phyloP scores from a whole-genome alignment of 163 green algal genomes.

The Scenedesmus sp. region DNA sequence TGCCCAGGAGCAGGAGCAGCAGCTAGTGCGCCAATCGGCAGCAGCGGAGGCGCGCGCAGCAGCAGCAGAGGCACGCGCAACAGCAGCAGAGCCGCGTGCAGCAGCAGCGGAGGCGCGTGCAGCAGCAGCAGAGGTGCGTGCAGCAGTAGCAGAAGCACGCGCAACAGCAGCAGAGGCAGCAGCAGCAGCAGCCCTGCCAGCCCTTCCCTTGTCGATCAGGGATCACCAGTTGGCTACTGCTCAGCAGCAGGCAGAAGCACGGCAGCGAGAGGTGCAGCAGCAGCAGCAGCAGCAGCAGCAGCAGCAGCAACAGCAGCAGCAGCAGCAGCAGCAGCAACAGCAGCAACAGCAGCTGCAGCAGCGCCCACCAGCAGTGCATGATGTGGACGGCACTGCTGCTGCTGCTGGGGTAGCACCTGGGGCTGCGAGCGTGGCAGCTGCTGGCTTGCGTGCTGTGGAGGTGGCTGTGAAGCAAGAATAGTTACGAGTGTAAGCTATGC shows the following conservation, averaged over 20 bases:
- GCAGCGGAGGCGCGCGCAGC: neutral
- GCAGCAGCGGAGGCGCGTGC: neutral
- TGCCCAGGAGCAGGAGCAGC: neutral
- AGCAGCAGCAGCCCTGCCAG: neutral
- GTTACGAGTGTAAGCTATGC: too few species aligned
- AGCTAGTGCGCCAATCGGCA: neutral
- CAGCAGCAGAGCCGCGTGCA: neutral
- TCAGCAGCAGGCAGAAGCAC: neutral
- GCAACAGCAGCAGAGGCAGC: constrained; percentile 22
- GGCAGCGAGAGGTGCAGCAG: neutral
- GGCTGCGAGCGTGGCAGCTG: neutral
- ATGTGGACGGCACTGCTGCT: neutral
- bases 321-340: neutral
- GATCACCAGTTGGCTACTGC: neutral
- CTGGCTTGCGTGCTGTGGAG: neutral
- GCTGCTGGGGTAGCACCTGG: neutral
- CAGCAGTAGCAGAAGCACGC: neutral
- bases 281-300: neutral
- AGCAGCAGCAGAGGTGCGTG: neutral
- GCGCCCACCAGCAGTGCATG: neutral
- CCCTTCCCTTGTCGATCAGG: neutral
- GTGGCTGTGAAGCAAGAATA: neutral
- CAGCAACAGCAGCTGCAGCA: neutral
- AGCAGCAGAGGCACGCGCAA: neutral
- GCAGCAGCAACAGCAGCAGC: neutral